phyloP scores from a whole-genome alignment of 192 early-diverging fungal species.

The Ambispora gerdemannii region DNA sequence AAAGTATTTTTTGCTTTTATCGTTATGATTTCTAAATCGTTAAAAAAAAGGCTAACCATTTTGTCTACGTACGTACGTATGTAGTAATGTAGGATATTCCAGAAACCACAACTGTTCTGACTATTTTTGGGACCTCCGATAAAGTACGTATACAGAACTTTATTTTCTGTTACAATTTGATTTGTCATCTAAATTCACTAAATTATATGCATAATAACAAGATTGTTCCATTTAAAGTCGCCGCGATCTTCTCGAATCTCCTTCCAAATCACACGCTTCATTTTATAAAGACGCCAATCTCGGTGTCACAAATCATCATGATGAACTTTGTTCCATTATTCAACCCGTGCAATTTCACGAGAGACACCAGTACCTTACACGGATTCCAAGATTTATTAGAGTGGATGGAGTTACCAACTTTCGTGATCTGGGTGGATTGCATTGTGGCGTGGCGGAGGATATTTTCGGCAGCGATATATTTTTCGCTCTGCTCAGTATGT shows the following conservation, averaged over 20 bases:
- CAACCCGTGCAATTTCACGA: constrained; percentile 40
- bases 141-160: constrained; percentile 40
- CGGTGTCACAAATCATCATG: constrained; percentile 38
- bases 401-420: constrained; percentile 57
- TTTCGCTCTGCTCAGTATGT: background rate
- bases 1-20: background rate
- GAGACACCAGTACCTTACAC: constrained; percentile 32
- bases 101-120: constrained; percentile 46
- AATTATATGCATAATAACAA: background rate
- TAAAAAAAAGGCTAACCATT: too few relatives aligned
- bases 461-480: constrained; percentile 19
- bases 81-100: too few relatives aligned
- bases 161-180: too few relatives aligned
- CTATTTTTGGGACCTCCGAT: constrained; percentile 50
- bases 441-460: constrained; percentile 31
- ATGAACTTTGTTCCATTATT: constrained; percentile 35
- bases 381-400: constrained; percentile 35
- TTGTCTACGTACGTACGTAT: too few relatives aligned
- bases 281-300: constrained; percentile 48
- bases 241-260: constrained; percentile 43
- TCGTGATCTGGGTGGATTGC: constrained; percentile 50
- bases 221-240: constrained; percentile 48
- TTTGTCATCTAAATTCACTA: too few relatives aligned
- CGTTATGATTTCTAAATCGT: constrained; percentile 27
- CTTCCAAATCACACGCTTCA: constrained; percentile 37